Base-by-base conservation (phyloP, 306 rosid genomes). In the Pyrus bretschneideri region DNA sequence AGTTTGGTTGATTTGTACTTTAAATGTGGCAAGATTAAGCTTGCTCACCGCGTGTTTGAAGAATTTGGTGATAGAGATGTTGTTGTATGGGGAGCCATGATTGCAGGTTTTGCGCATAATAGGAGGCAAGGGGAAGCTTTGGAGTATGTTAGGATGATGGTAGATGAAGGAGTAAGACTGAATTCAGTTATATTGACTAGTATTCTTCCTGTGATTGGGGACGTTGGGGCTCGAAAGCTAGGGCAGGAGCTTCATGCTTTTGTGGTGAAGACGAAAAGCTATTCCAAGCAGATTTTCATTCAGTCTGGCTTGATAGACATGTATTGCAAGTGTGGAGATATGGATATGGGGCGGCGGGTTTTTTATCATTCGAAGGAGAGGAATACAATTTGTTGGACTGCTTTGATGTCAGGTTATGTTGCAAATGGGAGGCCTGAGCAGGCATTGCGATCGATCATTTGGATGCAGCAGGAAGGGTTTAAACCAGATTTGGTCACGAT, bases 381-480 rank as follows among this genome's bases (percentile, higher is more conserved):
- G 81, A 93, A 90, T 80, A 81, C 87, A 10, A 87, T 90, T 74
- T 90, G 96, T 78, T 93, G 96, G 97, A 93, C 96, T 4, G 94
- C 94, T 72, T 59, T 93, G 79, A 88, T 93, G 89, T 91, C 91
- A 0, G 97, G 94, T 42, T 93, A 93, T 70, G 92, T 90, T 54
- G 35, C 74, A 4, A 87, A 85, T 84, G 94, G 97, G 46, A 86
- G 93, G 78, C 83, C 81, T 1, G 93, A 93, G 81, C 96, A 86
- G 85, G 97, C 97, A 4, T 63, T 93, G 58, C 85, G 89, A 82
- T 89, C 96, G 19, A 80, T 88, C 27, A 62, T 89, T 73, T 93
- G 97, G 97, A 93, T 93, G 97, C 96, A 93, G 90, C 94, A 90
- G 76, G 97, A 93, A 86, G 97, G 97, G 55, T 86, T 86, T 80